phyloP scores from a whole-genome alignment of 176 grass and related monocot species.

The Ensete glaucum region DNA sequence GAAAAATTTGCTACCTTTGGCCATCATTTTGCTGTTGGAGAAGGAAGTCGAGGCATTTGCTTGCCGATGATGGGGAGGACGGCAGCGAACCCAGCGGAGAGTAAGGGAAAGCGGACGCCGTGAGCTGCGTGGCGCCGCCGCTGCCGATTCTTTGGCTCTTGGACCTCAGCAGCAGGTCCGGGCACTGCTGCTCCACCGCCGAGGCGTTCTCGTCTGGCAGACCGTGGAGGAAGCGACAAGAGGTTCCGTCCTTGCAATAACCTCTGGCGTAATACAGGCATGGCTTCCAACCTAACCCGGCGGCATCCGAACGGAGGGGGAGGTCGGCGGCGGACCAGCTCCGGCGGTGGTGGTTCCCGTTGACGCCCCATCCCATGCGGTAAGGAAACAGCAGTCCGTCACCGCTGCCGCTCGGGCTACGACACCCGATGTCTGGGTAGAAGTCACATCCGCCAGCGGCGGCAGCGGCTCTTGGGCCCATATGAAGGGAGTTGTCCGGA shows the following conservation, averaged over 20 bases:
- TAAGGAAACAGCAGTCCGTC: constrained; percentile 29
- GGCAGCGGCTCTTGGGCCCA: background rate
- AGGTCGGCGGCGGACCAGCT: constrained; percentile 60
- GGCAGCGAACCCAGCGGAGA: constrained; percentile 66
- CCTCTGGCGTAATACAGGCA: constrained; percentile 84
- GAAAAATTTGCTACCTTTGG: constrained; percentile 48
- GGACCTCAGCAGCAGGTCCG: constrained; percentile 56
- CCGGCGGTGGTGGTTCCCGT: constrained; percentile 40
- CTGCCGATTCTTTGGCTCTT: constrained; percentile 46
- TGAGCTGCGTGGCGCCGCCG: constrained; percentile 13
- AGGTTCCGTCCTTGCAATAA: constrained; percentile 81
- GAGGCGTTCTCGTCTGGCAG: constrained; percentile 35
- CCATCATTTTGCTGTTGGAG: constrained; percentile 74
- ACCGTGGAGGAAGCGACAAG: constrained; percentile 64
- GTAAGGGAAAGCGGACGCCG: constrained; percentile 45
- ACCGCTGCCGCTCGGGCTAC: constrained; percentile 30
- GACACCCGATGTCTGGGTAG: constrained; percentile 31
- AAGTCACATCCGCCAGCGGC: constrained; percentile 13
- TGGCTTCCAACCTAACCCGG: constrained; percentile 55
- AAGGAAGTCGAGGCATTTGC: constrained; percentile 68
- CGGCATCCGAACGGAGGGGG: constrained; percentile 32
- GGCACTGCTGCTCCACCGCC: constrained; percentile 39
- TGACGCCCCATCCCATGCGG: constrained; percentile 11
- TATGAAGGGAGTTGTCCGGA: too few relatives aligned
- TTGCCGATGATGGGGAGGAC: constrained; percentile 49